phyloP scores from a whole-genome alignment of 371 early-diverging fungal genomes.

The Funneliformis caledonium region DNA sequence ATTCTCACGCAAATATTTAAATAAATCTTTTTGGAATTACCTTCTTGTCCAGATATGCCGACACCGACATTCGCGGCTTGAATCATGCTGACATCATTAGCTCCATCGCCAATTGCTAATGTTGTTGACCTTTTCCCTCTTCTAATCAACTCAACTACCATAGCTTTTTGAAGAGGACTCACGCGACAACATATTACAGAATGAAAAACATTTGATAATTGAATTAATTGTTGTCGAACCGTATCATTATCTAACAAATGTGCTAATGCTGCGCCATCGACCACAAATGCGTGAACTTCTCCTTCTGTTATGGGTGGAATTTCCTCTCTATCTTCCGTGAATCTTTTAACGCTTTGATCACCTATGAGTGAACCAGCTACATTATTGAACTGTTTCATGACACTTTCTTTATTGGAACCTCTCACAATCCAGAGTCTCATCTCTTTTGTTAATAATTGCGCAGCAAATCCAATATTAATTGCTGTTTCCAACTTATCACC shows the following conservation, averaged over 20 bases:
- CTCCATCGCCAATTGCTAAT: constrained; percentile 98
- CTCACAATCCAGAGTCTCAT: constrained; percentile 77
- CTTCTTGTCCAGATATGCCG: constrained; percentile 94
- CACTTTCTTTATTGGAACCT: constrained; percentile 52
- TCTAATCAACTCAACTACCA: constrained; percentile 92
- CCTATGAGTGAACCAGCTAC: constrained; percentile 45
- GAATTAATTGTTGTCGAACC: constrained; percentile 66
- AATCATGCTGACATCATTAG: constrained; percentile 95
- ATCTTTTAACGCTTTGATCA: constrained; percentile 5
- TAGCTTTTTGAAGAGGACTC: constrained; percentile 95
- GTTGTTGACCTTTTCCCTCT: constrained; percentile 74
- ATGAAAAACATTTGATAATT: constrained; percentile 79
- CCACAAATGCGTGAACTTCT: constrained; percentile 71
- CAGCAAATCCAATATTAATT: constrained; percentile 95
- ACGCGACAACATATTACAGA: constrained; percentile 96
- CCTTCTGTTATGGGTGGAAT: constrained; percentile 34
- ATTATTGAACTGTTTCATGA: constrained; percentile 55
- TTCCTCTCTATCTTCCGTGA: constrained; percentile 21
- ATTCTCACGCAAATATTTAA: neutral
- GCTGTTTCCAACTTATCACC: constrained; percentile 99
- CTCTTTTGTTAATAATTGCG: constrained; percentile 74
- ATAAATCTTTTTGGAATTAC: constrained; percentile 45
- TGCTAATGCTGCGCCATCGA: constrained; percentile 91
- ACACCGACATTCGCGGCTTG: constrained; percentile 96
- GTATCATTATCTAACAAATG: constrained; percentile 69